phyloP scores from a whole-genome alignment of 2,329 filamentous ascomycete species.

The Alternaria postmessia region DNA sequence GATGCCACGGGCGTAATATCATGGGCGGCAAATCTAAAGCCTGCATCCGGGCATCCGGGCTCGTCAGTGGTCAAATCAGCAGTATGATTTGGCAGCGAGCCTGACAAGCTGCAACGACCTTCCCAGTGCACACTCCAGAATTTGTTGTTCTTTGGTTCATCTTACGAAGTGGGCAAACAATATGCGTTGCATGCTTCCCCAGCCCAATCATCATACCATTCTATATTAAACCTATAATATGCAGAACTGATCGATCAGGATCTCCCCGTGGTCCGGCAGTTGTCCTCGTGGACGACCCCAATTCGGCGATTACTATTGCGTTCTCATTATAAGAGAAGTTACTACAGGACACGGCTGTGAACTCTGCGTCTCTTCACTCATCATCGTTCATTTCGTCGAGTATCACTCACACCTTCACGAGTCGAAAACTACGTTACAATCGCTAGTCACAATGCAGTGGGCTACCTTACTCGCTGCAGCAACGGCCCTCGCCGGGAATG shows the following conservation, averaged over 20 bases:
- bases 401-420: not conserved
- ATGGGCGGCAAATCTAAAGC: slow-evolving; percentile 15
- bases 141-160: slow-evolving; percentile 15
- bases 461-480: slow-evolving; percentile 31
- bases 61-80: slow-evolving; percentile 1
- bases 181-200: slow-evolving; percentile 25
- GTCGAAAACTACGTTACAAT: not conserved
- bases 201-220: slow-evolving; percentile 36
- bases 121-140: slow-evolving; percentile 22
- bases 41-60: slow-evolving; percentile 21
- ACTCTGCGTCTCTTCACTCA: slow-evolving; percentile 26
- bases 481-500: slow-evolving; percentile 35
- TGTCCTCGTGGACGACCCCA: slow-evolving; percentile 23
- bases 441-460: slow-evolving; percentile 40
- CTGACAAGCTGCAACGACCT: slow-evolving; percentile 22
- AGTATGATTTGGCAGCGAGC: slow-evolving; percentile 19
- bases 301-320: slow-evolving; percentile 7
- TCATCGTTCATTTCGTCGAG: slow-evolving; percentile 12
- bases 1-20: slow-evolving; percentile 25
- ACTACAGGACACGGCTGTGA: slow-evolving; percentile 25
- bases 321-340: slow-evolving; percentile 42
- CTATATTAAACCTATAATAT: slow-evolving; percentile 44
- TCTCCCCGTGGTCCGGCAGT: slow-evolving; percentile 37
- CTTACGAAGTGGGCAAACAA: slow-evolving; percentile 27
- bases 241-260: slow-evolving; percentile 32